Evolutionary conservation across 352 stramenopile genomes (phyloP), one percentile per base, ranked within the genome.

Genomic region (Globisporangium echinulatum): DNA sequence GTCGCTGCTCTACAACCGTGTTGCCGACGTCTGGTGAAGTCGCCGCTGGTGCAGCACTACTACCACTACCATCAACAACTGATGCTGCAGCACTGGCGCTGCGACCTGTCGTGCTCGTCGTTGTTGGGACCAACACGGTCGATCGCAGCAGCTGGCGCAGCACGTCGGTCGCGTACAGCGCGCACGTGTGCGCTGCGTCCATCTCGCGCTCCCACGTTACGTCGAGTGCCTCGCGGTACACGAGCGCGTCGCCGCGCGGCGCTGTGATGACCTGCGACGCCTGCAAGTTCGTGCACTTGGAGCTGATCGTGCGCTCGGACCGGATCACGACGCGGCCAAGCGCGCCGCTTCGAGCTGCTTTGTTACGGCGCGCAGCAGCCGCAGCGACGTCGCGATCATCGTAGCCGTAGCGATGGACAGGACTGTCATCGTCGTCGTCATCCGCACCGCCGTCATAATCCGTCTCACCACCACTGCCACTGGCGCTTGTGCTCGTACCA

Each of bases 271-370:
- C 78, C 49, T 90, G 75, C 1, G 79, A 90, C 3, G 80, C 82
- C 61, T 91, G 81, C 47, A 90, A 57, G 46, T 90, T 92, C 2
- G 83, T 90, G 63, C 80, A 90, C 52, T 90, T 92, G 37, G 83
- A 88, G 62, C 80, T 92, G 59, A 89, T 90, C 0, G 83, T 92
- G 3, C 83, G 77, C 48, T 92, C 83, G 7, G 69, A 84, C 7
- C 81, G 79, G 53, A 92, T 87, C 7, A 85, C 62, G 13, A 79
- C 68, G 17, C 71, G 70, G 2, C 73, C 70, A 38, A 79, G 59
- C 6, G 69, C 59, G 37, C 9, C n/a, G 48, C 47, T 67, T 74
- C 14, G 48, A 33, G 25, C 25, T 33, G 25, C 25, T 33, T 33
- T 33, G 25, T 33, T 33, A 33, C 25, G 25, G 25, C 25, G 25